phyloP scores from a whole-genome alignment of 2,329 filamentous ascomycete genomes.

The Xylariaceae sp. region DNA sequence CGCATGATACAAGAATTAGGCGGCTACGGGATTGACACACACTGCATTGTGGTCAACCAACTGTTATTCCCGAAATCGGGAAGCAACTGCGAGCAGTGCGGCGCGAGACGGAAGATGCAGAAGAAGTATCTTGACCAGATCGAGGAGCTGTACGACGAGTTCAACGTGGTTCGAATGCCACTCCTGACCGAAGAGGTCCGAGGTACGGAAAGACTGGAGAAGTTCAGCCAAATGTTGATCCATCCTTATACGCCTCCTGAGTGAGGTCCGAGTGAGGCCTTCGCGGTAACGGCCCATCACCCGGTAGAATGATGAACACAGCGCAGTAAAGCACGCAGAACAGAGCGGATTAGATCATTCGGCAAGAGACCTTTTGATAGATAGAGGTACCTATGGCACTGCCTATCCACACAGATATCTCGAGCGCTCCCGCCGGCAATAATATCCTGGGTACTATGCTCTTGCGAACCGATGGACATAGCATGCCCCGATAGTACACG shows the following conservation, averaged over 20 bases:
- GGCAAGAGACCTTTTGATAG: background rate
- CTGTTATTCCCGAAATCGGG: slow-evolving; percentile 83
- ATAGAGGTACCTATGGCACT: background rate
- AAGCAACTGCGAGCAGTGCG: slow-evolving; percentile 90
- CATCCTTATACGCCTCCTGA: slow-evolving; percentile 66
- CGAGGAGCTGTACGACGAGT: slow-evolving; percentile 96
- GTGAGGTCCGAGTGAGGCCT: slow-evolving; percentile 13
- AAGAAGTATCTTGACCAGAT: slow-evolving; percentile 99
- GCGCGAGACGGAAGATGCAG: slow-evolving; percentile 93
- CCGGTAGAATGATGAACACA: background rate
- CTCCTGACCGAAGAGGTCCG: slow-evolving; percentile 91
- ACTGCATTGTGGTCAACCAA: slow-evolving; percentile 97
- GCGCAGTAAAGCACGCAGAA: background rate
- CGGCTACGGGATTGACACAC: slow-evolving; percentile 90
- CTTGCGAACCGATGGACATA: background rate
- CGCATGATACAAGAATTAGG: slow-evolving; percentile 98
- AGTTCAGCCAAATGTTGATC: slow-evolving; percentile 80
- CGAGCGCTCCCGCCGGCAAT: background rate
- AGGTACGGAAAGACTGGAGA: slow-evolving; percentile 89
- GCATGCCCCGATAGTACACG: background rate
- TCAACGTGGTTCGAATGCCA: slow-evolving; percentile 98
- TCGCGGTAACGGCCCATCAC: background rate
- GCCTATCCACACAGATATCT: background rate
- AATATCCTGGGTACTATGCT: background rate
- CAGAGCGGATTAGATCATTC: background rate